phyloP scores from a whole-genome alignment of 345 rosid genomes.

The Rhizophora apiculata region DNA sequence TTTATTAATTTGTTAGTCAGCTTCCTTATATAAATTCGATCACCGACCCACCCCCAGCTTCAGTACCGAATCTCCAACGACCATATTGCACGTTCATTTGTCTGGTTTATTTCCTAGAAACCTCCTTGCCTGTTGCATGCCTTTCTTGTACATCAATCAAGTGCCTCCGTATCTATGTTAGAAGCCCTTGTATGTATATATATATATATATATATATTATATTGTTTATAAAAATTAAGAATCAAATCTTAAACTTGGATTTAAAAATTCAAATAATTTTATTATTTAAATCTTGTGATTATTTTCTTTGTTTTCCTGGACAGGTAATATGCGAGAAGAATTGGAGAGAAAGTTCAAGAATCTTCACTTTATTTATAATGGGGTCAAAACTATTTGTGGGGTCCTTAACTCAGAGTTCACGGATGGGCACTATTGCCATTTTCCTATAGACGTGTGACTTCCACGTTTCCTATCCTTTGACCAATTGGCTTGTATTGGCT shows the following conservation, averaged over 20 bases:
- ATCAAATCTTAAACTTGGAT: no score
- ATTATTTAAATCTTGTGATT: no score
- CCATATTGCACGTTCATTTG: not conserved
- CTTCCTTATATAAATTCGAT: conserved; percentile 4
- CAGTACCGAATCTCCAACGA: conserved; percentile 32
- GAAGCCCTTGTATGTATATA: not conserved
- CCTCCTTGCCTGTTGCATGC: conserved; percentile 7
- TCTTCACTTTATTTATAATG: conserved; percentile 18
- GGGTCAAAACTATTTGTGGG: conserved; percentile 9
- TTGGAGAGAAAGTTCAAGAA: conserved; percentile 16
- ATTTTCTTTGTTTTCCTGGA: not conserved
- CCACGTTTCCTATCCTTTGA: no score
- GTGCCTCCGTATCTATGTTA: not conserved
- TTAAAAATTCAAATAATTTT: no score
- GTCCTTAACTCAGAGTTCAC: not conserved
- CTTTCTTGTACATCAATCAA: not conserved
- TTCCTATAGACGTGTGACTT: not conserved
- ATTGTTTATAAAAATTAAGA: no score
- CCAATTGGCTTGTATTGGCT: no score
- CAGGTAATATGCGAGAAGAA: not conserved
- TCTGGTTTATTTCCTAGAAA: not conserved
- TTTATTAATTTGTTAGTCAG: not conserved
- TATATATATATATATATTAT: no score
- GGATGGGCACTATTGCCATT: not conserved
- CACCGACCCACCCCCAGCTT: conserved; percentile 6